A percentile compares a stretch with the other conserved stretches of the same genome.
These are phyloP conservation scores for Arachnopeziza araneosa DNA, from an alignment of 2,329 filamentous ascomycete genomes.

Conservation along the genomic window DNA sequence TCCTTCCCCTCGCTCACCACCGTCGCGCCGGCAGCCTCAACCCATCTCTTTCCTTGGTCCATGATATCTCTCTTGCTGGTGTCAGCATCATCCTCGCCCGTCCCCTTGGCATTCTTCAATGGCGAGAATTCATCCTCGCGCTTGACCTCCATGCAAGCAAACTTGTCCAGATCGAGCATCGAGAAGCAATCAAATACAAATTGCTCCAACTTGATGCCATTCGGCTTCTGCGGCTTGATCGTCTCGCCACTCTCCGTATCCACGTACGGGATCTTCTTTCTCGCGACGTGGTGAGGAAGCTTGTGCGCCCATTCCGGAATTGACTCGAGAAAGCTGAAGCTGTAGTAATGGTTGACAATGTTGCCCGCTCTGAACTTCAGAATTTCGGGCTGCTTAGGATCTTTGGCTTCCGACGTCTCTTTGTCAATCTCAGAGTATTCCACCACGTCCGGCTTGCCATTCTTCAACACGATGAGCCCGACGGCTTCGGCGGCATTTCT, in stretches of 20 bases:
- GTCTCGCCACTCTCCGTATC: slow-evolving; percentile 71
- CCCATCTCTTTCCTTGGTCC: slow-evolving; percentile 82
- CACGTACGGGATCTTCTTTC: slow-evolving; percentile 94
- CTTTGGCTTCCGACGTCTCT: slow-evolving; percentile 82
- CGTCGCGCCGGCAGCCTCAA: slow-evolving; percentile 68
- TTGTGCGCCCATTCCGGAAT: slow-evolving; percentile 82
- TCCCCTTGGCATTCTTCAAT: slow-evolving; percentile 82
- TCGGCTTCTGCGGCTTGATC: slow-evolving; percentile 89
- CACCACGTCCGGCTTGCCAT: slow-evolving; percentile 93
- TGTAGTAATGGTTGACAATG: slow-evolving; percentile 99
- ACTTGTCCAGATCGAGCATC: slow-evolving; percentile 76
- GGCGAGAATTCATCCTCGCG: slow-evolving; percentile 98
- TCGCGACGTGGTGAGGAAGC: slow-evolving; percentile 90
- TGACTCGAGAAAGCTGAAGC: slow-evolving; percentile 82
- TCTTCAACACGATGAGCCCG: slow-evolving; percentile 88
- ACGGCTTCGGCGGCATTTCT: slow-evolving; percentile 94
- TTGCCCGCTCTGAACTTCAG: slow-evolving; percentile 97
- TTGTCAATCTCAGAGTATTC: slow-evolving; percentile 97
- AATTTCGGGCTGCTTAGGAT: slow-evolving; percentile 71
- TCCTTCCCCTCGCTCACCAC: slow-evolving; percentile 60
- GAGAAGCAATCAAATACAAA: slow-evolving; percentile 99
- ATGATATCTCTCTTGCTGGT: slow-evolving; percentile 90
- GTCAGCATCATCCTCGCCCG: slow-evolving; percentile 87
- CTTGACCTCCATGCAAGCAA: slow-evolving; percentile 92
- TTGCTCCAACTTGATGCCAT: slow-evolving; percentile 98